phyloP scores from a whole-genome alignment of 2,329 filamentous ascomycete genomes.

The Hypoxylon sp. region DNA sequence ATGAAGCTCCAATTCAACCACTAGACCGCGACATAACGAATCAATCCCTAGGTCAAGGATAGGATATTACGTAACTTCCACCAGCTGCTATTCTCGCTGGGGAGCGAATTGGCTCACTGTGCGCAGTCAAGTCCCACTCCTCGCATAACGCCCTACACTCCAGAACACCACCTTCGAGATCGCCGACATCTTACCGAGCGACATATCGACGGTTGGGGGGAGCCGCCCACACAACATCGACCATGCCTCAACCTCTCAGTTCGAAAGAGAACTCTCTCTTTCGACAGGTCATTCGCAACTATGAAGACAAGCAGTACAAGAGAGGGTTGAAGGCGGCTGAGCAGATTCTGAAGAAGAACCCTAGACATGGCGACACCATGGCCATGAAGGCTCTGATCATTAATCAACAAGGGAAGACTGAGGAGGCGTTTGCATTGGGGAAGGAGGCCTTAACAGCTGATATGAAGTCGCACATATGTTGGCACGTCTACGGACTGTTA shows the following conservation, averaged over 20 bases:
- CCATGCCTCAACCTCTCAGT: conserved; percentile 78
- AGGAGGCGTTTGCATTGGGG: conserved; percentile 93
- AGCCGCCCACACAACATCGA: conserved; percentile 33
- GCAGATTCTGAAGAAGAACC: conserved; percentile 93
- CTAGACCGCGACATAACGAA: neutral
- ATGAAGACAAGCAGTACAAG: conserved; percentile 99
- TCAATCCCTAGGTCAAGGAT: conserved; percentile 2
- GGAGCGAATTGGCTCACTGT: conserved; percentile 25
- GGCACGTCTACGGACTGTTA: conserved; percentile 97
- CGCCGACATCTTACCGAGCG: neutral
- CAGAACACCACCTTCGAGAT: conserved; percentile 5
- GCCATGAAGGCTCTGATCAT: conserved; percentile 99
- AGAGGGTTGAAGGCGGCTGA: conserved; percentile 92
- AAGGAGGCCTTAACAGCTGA: conserved; percentile 94
- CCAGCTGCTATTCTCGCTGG: neutral
- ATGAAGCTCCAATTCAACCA: neutral
- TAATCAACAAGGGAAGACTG: conserved; percentile 89
- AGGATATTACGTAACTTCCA: conserved; percentile 10
- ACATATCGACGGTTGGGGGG: conserved; percentile 31
- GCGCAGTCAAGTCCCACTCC: conserved; percentile 14
- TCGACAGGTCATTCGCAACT: conserved; percentile 92
- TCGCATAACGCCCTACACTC: conserved; percentile 1
- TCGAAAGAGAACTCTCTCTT: conserved; percentile 96
- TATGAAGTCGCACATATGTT: conserved; percentile 99
- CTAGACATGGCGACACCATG: conserved; percentile 96